A percentile compares a stretch with the other conserved stretches of the same genome.
Conservation (phyloP, 2,329 filamentous ascomycete species). For the Macroventuria anomochaeta region DNA sequence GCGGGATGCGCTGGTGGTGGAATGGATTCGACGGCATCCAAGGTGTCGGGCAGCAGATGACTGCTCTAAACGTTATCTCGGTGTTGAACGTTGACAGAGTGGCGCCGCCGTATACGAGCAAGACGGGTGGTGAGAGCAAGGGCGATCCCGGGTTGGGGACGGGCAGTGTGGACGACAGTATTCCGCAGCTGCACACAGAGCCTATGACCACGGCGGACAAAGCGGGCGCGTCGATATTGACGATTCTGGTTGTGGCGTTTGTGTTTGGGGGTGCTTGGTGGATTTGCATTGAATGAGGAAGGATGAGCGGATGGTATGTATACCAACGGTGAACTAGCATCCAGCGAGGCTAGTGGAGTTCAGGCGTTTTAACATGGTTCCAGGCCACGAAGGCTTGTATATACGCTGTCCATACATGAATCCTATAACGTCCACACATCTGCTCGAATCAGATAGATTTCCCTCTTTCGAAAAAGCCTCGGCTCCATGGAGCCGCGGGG, state of each 20-base stretch:
- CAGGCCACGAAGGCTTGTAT: background rate
- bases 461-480: background rate
- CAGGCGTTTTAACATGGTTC: background rate
- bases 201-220: constrained; percentile 48
- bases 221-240: constrained; percentile 54
- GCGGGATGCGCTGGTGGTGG: constrained; percentile 54
- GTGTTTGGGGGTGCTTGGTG: constrained; percentile 31
- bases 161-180: constrained; percentile 34
- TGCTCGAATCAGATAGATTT: background rate
- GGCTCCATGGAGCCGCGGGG: background rate
- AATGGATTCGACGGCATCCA: constrained; percentile 53
- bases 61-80: constrained; percentile 60
- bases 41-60: constrained; percentile 66
- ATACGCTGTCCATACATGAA: background rate
- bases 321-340: background rate
- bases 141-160: constrained; percentile 53
- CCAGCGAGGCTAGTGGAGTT: background rate
- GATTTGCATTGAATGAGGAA: constrained; percentile 24
- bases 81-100: constrained; percentile 51
- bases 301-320: background rate
- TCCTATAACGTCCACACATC: too few relatives aligned
- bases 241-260: constrained; percentile 37
- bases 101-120: constrained; percentile 53
- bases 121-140: constrained; percentile 58
- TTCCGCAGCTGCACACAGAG: constrained; percentile 26